phyloP scores from a whole-genome alignment of 2,329 filamentous ascomycete species.

The Trichoderma sp. region DNA sequence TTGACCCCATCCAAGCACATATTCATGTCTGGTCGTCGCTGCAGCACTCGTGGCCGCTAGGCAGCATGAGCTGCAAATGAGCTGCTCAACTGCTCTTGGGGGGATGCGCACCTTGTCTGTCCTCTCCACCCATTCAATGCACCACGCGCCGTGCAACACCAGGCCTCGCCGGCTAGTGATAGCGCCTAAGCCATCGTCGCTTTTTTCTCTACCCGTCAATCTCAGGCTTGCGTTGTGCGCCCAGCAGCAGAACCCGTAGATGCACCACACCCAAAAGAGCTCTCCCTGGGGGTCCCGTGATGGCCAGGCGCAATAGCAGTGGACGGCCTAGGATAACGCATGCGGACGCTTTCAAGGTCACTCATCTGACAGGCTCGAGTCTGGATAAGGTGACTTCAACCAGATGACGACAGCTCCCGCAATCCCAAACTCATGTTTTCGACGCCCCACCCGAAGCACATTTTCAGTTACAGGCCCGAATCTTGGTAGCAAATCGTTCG shows the following conservation, averaged over 20 bases:
- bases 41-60: background rate
- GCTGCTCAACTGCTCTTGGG: background rate
- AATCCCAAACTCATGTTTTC: background rate
- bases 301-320: background rate
- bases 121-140: constrained; percentile 9
- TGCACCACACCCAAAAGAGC: background rate
- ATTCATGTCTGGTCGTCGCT: background rate
- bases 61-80: background rate
- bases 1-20: constrained; percentile 10
- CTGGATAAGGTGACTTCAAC: background rate
- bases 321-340: background rate
- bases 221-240: background rate
- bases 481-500: background rate
- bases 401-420: background rate
- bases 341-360: background rate
- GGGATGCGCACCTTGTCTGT: background rate
- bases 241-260: constrained; percentile 5
- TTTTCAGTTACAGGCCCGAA: background rate
- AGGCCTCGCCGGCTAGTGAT: background rate
- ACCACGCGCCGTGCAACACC: constrained; percentile 12
- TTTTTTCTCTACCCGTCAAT: background rate
- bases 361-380: background rate
- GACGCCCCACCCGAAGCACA: background rate
- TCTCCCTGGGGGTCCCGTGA: background rate
- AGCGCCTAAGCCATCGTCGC: background rate